Evolutionary conservation across 78 protist species (phyloP), one percentile per base, ranked within the genome.

Genomic region (Tieghemostelium lacteum): DNA sequence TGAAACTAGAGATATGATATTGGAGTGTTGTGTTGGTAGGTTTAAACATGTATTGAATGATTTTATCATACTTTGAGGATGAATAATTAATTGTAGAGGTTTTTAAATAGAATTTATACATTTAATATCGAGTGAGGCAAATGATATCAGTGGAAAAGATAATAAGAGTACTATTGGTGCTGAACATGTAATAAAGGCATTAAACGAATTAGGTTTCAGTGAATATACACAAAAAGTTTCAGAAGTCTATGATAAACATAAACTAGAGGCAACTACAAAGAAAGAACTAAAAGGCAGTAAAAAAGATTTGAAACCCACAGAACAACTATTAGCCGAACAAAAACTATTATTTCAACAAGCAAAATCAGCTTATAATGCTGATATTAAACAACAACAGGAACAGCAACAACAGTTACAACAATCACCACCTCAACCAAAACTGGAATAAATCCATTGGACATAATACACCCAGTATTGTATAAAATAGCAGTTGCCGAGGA

Each of bases 21-120:
- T 78, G 28, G 88, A 78, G 36, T 78, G 88, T 55, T 78, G 88
- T 39, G 88, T 78, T 66, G 78, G 78, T 72, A 72, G 3, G 63
- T 72, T 17, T 8, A 5, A n/a, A 49, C 12, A 4, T 16, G 4
- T 5, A 64, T 12, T 12, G 16, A 64, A n/a, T 28, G 71, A 64
- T 64, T 64, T 19, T 61, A 26, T 31, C 3, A 61, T 31, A 2
- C 17, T 17, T 61, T 55, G 22, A 3, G 22, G 5, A 20, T 20
- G n/a, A n/a, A n/a, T n/a, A n/a, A n/a, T n/a, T n/a, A n/a, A n/a
- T n/a, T n/a, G n/a, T n/a, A n/a, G n/a, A n/a, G n/a, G n/a, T n/a
- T n/a, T n/a, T n/a, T n/a, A n/a, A n/a, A n/a, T n/a, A 45, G 88
- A 78, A 66, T 78, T 78, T 40, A 78, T 78, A n/a, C 88, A 78